Conservation (phyloP, 768 basidiomycete genomes). For the Peribolospora baueri region DNA sequence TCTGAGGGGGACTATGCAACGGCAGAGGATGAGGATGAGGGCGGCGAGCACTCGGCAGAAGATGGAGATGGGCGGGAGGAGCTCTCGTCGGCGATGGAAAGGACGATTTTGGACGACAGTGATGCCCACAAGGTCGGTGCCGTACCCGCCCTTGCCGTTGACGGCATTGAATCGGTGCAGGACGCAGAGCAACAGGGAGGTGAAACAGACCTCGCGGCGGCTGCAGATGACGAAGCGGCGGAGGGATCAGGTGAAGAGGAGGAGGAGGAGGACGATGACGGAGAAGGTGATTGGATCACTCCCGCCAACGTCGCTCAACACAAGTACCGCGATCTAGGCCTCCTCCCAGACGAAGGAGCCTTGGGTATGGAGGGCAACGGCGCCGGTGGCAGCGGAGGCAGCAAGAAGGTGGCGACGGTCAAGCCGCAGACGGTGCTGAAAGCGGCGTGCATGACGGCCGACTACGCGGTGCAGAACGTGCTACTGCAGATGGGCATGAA, state of each 20-base stretch:
- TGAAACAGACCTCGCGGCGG: too few species aligned
- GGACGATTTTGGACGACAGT: neutral
- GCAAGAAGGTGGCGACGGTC: constrained; percentile 7
- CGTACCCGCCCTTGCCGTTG: neutral
- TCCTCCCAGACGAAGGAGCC: constrained; percentile 35
- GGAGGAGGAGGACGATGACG: constrained; percentile 11
- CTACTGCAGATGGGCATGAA: constrained; percentile 79
- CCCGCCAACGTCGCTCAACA: constrained; percentile 60
- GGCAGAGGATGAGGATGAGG: too few species aligned
- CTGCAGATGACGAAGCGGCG: neutral
- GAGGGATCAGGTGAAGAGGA: constrained; percentile 7
- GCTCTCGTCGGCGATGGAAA: neutral
- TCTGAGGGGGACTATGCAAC: too few species aligned
- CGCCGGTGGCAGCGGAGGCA: neutral
- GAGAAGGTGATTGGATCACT: constrained; percentile 60
- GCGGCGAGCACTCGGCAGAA: neutral
- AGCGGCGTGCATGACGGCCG: constrained; percentile 86
- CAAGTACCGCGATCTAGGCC: constrained; percentile 63
- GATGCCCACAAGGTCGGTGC: neutral
- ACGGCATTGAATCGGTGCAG: neutral
- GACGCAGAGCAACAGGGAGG: neutral
- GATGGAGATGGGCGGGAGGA: neutral
- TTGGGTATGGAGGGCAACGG: constrained; percentile 3
- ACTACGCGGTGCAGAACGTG: constrained; percentile 98
- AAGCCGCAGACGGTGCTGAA: constrained; percentile 22